phyloP scores from a whole-genome alignment of 257 asterid genomes.

The Echium plantagineum region DNA sequence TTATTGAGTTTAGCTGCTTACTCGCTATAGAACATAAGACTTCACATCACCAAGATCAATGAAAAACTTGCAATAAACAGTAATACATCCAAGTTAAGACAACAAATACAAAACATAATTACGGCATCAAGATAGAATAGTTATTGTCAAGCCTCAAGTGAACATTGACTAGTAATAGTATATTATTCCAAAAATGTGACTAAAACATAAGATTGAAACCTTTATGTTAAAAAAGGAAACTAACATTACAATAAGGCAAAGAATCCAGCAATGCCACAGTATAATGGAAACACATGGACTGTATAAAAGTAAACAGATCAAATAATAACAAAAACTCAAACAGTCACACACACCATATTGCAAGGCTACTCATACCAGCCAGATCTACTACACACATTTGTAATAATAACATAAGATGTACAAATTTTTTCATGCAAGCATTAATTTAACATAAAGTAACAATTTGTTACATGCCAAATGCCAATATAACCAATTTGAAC shows the following conservation, averaged over 20 bases:
- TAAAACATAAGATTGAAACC: background rate
- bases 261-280: slow-evolving; percentile 10
- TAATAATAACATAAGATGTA: slow-evolving; percentile 14
- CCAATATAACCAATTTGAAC: slow-evolving; percentile 3
- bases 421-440: background rate
- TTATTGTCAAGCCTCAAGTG: background rate
- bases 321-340: slow-evolving; percentile 10
- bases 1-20: slow-evolving; percentile 18
- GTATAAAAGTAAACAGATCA: slow-evolving; percentile 18
- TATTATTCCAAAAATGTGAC: background rate
- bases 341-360: background rate
- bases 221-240: slow-evolving; percentile 7
- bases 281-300: slow-evolving; percentile 15
- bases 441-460: background rate
- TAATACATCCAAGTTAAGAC: too few relatives aligned
- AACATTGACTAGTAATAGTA: background rate
- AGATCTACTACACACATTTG: slow-evolving; percentile 12
- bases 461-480: background rate
- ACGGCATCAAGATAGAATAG: background rate
- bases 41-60: slow-evolving; percentile 11
- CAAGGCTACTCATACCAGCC: slow-evolving; percentile 15
- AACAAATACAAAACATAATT: background rate
- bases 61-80: background rate
- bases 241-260: slow-evolving; percentile 15
- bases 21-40: slow-evolving; percentile 15